Base-by-base conservation (phyloP, 331 rosid species). In the Malus hybrid region DNA sequence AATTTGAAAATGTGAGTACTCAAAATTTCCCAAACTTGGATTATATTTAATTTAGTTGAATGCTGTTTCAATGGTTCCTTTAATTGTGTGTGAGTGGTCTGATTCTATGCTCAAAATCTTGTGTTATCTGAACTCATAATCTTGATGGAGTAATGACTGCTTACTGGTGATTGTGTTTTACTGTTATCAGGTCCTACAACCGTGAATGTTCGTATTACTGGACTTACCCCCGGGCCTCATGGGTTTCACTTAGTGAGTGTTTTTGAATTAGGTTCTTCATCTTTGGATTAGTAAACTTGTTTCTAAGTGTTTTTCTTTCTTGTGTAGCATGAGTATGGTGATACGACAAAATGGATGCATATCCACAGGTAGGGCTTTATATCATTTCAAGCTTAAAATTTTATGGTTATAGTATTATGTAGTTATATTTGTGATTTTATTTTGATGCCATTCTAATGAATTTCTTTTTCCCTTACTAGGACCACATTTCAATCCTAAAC, bases 301-400 rank as follows among this genome's bases (percentile, higher is more conserved):
- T 6, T 34, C 46, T 52, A 13, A 57, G 59, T 69, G 61, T 64
- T 68, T 63, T 60, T 31, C 63, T 73, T 81, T 78, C 65, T 73
- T 66, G 63, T 83, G 85, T 79, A 93, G 98, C 97, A 93, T 50
- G 98, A 91, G 85, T 91, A 73, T 69, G 98, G 98, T 74, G 98
- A 93, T 84, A 93, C 98, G 46, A 93, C 98, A 75, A 93, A 24
- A 93, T 80, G 98, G 98, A 69, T 93, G 98, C 82, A 93, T 93
- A 7, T 93, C 98, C n/a, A 91, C 98, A 1, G 97, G 97, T 91
- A 56, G 63, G 77, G 72, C 33, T 33, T 46, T 39, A 48, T 79
- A 66, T 16, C 62, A 7, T 86, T 83, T 74, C n/a, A 22, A 54
- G 56, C 46, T 73, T 65, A 59, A 16, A 65, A 19, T 64, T 7